Evolutionary conservation across 768 basidiomycete species (phyloP).

Genomic region (Phallus indusiatus): DNA sequence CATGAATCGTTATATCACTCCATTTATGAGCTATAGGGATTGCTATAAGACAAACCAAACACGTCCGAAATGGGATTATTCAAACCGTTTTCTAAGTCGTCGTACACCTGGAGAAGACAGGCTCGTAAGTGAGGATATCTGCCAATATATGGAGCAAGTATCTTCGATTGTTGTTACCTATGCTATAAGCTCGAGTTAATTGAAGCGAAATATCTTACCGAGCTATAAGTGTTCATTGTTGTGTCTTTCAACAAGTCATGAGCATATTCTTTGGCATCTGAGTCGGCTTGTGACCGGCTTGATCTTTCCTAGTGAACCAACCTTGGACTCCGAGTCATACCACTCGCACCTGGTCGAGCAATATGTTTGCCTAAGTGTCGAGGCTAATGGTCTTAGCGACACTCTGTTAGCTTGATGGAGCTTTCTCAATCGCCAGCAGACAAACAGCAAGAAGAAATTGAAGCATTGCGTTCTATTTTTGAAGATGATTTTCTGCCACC

Average conservation of each 20-base stretch:
- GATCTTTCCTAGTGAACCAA: too few relatives aligned
- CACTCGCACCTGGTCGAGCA: neutral
- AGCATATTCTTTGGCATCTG: neutral
- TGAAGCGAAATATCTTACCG: neutral
- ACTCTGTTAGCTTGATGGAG: slow-evolving; percentile 40
- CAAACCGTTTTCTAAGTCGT: slow-evolving; percentile 58
- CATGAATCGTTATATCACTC: slow-evolving; percentile 52
- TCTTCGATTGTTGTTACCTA: slow-evolving; percentile 35
- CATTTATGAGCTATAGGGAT: slow-evolving; percentile 55
- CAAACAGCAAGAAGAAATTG: slow-evolving; percentile 60
- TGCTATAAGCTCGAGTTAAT: neutral
- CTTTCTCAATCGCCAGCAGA: slow-evolving; percentile 49
- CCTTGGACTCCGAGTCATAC: neutral
- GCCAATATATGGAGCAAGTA: slow-evolving; percentile 34
- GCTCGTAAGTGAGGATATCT: slow-evolving; percentile 59
- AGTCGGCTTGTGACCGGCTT: neutral
- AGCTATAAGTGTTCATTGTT: slow-evolving; percentile 1
- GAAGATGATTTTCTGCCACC: slow-evolving; percentile 67
- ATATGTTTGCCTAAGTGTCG: slow-evolving; percentile 70
- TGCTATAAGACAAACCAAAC: slow-evolving; percentile 2
- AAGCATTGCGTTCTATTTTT: slow-evolving; percentile 72
- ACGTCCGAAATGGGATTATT: neutral
- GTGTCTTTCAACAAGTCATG: neutral
- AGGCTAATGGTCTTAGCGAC: slow-evolving; percentile 61
- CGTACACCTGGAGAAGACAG: slow-evolving; percentile 64